Evolutionary conservation across 495 filamentous ascomycete genomes (phyloP).

Genomic region (Aspergillus nanangensis): DNA sequence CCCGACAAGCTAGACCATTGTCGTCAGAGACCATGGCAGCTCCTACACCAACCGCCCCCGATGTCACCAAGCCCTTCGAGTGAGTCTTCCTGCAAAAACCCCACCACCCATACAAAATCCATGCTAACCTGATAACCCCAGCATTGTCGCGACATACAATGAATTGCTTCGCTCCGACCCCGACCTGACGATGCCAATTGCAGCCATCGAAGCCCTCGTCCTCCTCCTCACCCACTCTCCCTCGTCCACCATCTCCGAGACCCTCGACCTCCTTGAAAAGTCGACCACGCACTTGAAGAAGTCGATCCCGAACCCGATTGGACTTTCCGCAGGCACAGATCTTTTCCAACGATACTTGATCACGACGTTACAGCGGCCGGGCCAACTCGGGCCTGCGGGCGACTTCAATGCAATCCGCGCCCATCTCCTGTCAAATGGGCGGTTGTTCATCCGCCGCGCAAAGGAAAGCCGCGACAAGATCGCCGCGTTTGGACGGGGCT

Average conservation of each 20-base stretch:
- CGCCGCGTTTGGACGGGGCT: slow-evolving; percentile 68
- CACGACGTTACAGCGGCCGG: slow-evolving; percentile 56
- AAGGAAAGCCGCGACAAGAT: slow-evolving; percentile 80
- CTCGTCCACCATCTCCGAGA: slow-evolving; percentile 86
- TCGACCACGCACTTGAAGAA: slow-evolving; percentile 70
- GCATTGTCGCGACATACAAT: slow-evolving; percentile 58
- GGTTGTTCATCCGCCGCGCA: slow-evolving; percentile 81
- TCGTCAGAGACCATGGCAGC: slow-evolving; percentile 30
- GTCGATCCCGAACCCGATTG: slow-evolving; percentile 77
- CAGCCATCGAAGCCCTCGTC: slow-evolving; percentile 90
- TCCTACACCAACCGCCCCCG: slow-evolving; percentile 19
- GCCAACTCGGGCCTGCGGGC: slow-evolving; percentile 45
- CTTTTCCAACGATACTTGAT: slow-evolving; percentile 93
- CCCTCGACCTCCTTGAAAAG: slow-evolving; percentile 73
- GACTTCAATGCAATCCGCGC: slow-evolving; percentile 79
- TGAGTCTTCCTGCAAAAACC: slow-evolving; percentile 16
- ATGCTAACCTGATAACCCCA: slow-evolving; percentile 21
- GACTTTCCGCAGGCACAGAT: slow-evolving; percentile 89
- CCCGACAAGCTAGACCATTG: too few species aligned
- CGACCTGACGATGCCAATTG: slow-evolving; percentile 90
- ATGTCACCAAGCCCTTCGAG: slow-evolving; percentile 38
- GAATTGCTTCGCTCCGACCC: slow-evolving; percentile 60
- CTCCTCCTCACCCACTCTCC: slow-evolving; percentile 70
- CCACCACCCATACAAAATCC: not conserved
- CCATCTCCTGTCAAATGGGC: slow-evolving; percentile 77